Evolutionary conservation across 2,329 filamentous ascomycete genomes (phyloP), one percentile per base, ranked within the genome.

Genomic region (Ophiostoma perfectum): DNA sequence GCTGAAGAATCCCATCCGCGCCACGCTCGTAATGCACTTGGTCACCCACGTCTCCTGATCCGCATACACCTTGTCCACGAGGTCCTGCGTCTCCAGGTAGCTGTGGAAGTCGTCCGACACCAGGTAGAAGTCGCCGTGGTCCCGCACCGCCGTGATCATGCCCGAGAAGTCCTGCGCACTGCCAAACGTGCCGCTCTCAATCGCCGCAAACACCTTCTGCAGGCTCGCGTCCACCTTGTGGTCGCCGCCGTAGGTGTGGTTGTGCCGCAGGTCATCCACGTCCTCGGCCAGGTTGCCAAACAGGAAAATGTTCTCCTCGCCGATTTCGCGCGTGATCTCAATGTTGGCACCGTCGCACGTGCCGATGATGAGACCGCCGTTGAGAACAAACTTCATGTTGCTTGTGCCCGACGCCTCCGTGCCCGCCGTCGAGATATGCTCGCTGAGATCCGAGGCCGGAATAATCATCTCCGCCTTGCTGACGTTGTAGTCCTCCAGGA

Each of bases 371-470:
- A 99, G 83, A 72, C 95, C 95, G 72, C 95, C 95, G 75, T 98
- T 99, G 75, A 99, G 84, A 14, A 97, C 95, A 78, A 99, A 99
- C 80, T 99, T 99, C 95, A 99, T 99, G 86, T 99, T 99, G 76
- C 92, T 96, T 12, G 93, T 97, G 71, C 94, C 94, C 72, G 86
- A 88, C 27, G 87, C 87, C 77, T 99, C 95, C 0, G 95, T 99
- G 65, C 95, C 95, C 49, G 95, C 95, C 38, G 95, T 99, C 2
- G 95, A 98, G 76, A 99, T 99, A 78, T 99, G 95, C 82, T 99
- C 95, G 79, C 93, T 97, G 75, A 99, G 89, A 75, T 99, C 95
- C 27, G 92, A 97, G 12, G 95, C 95, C 12, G 95, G 95, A 72
- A 87, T 87, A 75, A 99, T 97, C 75, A 98, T 93, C 81, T 99